Conservation (phyloP, 1,284 basidiomycete genomes). For the Testicularia cyperi region DNA sequence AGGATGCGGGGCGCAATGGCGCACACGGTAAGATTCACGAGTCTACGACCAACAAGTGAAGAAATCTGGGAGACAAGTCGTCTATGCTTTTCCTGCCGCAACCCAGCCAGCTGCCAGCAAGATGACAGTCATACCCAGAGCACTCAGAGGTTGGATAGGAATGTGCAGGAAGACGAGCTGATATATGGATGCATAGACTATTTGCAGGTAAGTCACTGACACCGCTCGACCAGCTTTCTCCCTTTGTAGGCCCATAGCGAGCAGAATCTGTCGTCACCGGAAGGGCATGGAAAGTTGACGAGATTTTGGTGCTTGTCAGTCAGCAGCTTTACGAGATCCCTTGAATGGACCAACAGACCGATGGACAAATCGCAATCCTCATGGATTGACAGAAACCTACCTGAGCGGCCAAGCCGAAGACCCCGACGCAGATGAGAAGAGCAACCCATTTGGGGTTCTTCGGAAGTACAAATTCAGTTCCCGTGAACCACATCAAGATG, state of each 20-base stretch:
- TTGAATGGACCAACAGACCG: too few species aligned
- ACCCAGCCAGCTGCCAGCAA: constrained; percentile 39
- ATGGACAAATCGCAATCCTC: too few species aligned
- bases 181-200: constrained; percentile 33
- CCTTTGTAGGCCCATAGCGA: constrained; percentile 40
- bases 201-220: constrained; percentile 33
- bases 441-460: constrained; percentile 20
- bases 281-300: background rate
- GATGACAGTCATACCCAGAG: constrained; percentile 35
- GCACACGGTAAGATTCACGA: too few species aligned
- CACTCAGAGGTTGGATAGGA: constrained; percentile 34
- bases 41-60: too few species aligned
- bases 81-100: constrained; percentile 20
- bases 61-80: too few species aligned
- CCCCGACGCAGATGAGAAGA: constrained; percentile 40
- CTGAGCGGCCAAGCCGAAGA: constrained; percentile 42
- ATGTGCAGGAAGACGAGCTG: constrained; percentile 39
- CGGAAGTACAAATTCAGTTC: constrained; percentile 32
- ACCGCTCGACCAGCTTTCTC: constrained; percentile 42
- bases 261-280: constrained; percentile 14
- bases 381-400: constrained; percentile 2
- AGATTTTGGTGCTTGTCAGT: background rate
- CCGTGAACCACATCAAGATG: constrained; percentile 49
- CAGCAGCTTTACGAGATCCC: too few species aligned
- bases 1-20: too few species aligned